Evolutionary conservation across 768 basidiomycete genomes (phyloP).

Genomic region (Lactarius indigo): DNA sequence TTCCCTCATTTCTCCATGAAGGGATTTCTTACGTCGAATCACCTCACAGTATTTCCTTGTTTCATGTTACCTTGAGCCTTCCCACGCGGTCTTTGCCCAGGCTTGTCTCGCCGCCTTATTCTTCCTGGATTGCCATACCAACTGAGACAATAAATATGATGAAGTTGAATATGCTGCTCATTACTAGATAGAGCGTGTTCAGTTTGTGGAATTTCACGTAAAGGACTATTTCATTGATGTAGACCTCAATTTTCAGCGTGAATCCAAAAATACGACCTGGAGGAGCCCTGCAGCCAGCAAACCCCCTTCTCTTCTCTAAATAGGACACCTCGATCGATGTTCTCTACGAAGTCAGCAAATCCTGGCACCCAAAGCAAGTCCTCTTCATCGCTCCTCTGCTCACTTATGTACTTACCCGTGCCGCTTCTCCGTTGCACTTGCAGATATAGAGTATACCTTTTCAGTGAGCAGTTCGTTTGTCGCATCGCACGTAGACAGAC

Average conservation of each 20-base stretch:
- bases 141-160: not conserved
- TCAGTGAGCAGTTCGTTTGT: too few species aligned
- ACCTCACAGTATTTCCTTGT: not conserved
- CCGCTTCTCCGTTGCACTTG: too few species aligned
- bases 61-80: not conserved
- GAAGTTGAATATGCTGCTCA: not conserved
- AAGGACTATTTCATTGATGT: not conserved
- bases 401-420: too few species aligned
- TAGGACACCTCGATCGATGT: too few species aligned
- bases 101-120: not conserved
- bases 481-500: too few species aligned
- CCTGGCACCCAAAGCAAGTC: too few species aligned
- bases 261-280: too few species aligned
- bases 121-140: not conserved
- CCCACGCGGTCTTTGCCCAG: not conserved
- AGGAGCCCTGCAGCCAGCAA: too few species aligned
- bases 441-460: too few species aligned
- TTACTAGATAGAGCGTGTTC: not conserved
- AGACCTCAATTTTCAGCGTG: not conserved
- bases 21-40: not conserved
- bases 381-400: too few species aligned
- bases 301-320: too few species aligned
- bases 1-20: not conserved
- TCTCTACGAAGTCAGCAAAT: too few species aligned
- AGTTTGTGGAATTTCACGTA: not conserved